Percentiles rank a stretch among this genome's conserved stretches.
phyloP scores from a whole-genome alignment of 75 land plant species.

The Larix kaempferi region DNA sequence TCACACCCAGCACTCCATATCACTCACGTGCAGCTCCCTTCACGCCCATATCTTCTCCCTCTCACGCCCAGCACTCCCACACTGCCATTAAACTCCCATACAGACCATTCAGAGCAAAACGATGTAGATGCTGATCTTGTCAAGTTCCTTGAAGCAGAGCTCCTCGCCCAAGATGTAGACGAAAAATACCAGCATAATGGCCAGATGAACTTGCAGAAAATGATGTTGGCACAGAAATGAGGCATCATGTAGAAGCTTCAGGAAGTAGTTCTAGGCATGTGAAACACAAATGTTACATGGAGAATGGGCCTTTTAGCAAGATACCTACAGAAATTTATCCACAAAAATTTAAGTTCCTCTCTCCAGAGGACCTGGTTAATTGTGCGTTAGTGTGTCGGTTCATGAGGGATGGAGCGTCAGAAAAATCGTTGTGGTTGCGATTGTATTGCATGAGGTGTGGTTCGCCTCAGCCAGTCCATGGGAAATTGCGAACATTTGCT shows the following conservation, averaged over 20 bases:
- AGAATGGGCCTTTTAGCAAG: slow-evolving; percentile 54
- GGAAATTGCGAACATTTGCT: slow-evolving; percentile 12
- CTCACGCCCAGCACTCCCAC: no score
- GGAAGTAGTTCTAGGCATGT: slow-evolving; percentile 2
- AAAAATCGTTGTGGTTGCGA: slow-evolving; percentile 37
- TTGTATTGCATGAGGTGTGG: slow-evolving; percentile 44
- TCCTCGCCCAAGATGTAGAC: slow-evolving; percentile 22
- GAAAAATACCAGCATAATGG: not conserved
- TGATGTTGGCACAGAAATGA: slow-evolving; percentile 6
- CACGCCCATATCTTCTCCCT: no score
- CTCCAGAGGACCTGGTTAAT: slow-evolving; percentile 67
- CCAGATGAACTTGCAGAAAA: slow-evolving; percentile 4
- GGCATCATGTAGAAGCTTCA: not conserved
- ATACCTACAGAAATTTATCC: slow-evolving; percentile 77
- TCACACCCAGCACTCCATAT: no score
- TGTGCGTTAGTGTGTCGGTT: slow-evolving; percentile 37
- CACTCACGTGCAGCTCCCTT: no score
- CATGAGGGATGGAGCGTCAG: slow-evolving; percentile 31
- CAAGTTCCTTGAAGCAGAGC: slow-evolving; percentile 44
- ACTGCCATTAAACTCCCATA: no score
- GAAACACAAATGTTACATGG: slow-evolving; percentile 18
- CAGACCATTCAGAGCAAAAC: slow-evolving; percentile 14
- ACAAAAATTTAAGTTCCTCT: slow-evolving; percentile 83
- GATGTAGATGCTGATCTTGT: slow-evolving; percentile 44
- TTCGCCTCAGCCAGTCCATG: slow-evolving; percentile 17